Evolutionary conservation across 148 eudicot genomes (phyloP).

Genomic region (Pouteria glomerata): DNA sequence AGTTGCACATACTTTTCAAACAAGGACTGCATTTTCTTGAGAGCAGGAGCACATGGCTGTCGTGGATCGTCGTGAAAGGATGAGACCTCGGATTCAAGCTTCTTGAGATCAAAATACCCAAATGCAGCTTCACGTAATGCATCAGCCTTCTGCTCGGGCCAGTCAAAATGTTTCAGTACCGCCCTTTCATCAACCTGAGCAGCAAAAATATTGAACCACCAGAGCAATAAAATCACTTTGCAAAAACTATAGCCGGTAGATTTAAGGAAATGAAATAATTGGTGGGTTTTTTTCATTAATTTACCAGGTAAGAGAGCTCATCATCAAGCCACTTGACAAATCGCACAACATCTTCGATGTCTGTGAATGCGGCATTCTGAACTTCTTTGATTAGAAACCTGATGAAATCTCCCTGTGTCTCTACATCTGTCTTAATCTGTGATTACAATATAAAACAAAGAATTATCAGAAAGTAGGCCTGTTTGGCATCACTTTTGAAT

Average conservation of each 20-base stretch:
- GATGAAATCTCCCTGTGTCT: slow-evolving; percentile 89
- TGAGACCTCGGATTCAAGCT: slow-evolving; percentile 76
- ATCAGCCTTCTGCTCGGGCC: slow-evolving; percentile 98
- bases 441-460: slow-evolving; percentile 3
- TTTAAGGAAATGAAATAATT: neutral
- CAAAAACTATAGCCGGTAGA: neutral
- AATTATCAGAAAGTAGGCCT: slow-evolving; percentile 7
- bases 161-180: slow-evolving; percentile 84
- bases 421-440: slow-evolving; percentile 89
- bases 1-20: slow-evolving; percentile 64
- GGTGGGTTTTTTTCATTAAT: neutral
- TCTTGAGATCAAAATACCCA: slow-evolving; percentile 87
- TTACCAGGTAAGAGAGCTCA: slow-evolving; percentile 89
- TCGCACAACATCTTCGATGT: slow-evolving; percentile 83
- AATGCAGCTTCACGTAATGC: slow-evolving; percentile 97
- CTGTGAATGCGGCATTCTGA: slow-evolving; percentile 63
- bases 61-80: slow-evolving; percentile 59
- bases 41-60: slow-evolving; percentile 65
- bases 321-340: slow-evolving; percentile 98
- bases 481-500: too few relatives aligned
- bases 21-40: slow-evolving; percentile 91
- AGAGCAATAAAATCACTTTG: neutral
- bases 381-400: slow-evolving; percentile 78
- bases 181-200: slow-evolving; percentile 94
- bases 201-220: neutral